These are phyloP conservation scores for Bipolaris oryzae DNA, from an alignment of 2,329 filamentous ascomycete genomes.

Conservation along the genomic window DNA sequence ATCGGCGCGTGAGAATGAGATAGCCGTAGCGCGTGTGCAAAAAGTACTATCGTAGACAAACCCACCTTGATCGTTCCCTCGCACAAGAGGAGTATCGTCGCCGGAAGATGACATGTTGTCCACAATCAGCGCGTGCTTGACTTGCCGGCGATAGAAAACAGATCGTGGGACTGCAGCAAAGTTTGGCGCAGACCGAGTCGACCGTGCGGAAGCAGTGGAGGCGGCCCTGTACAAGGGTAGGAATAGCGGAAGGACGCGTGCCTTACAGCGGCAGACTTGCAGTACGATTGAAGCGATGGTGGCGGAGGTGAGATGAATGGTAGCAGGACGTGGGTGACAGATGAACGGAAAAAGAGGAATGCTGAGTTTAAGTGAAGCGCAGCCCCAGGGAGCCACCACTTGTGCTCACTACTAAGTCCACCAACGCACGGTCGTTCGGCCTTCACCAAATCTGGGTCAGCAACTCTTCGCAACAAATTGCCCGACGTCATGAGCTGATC, in stretches of 20 bases:
- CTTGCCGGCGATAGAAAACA: constrained; percentile 28
- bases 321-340: constrained; percentile 16
- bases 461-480: constrained; percentile 30
- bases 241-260: constrained; percentile 20
- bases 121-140: constrained; percentile 27
- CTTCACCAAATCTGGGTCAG: constrained; percentile 32
- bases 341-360: constrained; percentile 36
- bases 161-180: constrained; percentile 39
- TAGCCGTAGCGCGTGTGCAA: constrained; percentile 24
- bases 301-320: constrained; percentile 27
- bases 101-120: constrained; percentile 70
- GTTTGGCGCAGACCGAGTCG: constrained; percentile 32
- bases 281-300: constrained; percentile 17
- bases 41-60: constrained; percentile 10
- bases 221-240: constrained; percentile 26
- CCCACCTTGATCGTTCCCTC: constrained; percentile 66
- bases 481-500: constrained; percentile 11
- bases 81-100: constrained; percentile 79
- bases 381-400: constrained; percentile 28
- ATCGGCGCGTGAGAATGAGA: constrained; percentile 30
- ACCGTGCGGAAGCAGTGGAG: constrained; percentile 34
- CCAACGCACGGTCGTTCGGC: constrained; percentile 30
- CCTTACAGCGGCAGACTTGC: constrained; percentile 23
- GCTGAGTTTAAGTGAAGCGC: constrained; percentile 40
- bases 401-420: constrained; percentile 29